These are phyloP conservation scores for Elaeis oleifera DNA, from an alignment of 202 grass and related monocot species.

Conservation along the genomic window DNA sequence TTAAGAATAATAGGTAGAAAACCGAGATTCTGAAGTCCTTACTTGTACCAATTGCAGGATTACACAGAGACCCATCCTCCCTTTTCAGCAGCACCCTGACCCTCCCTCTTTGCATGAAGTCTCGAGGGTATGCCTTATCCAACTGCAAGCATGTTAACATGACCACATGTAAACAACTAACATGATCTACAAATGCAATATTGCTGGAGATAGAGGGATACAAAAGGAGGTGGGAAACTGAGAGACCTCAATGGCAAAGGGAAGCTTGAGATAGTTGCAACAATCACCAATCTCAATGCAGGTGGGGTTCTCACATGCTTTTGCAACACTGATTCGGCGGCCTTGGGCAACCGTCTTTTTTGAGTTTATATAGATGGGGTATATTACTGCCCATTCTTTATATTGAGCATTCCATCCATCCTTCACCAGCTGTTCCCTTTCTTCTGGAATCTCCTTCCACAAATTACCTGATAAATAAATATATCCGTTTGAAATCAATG, in stretches of 20 bases:
- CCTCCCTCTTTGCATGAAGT: conserved; percentile 89
- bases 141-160: conserved; percentile 30
- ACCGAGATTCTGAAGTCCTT: conserved; percentile 5
- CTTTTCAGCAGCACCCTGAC: conserved; percentile 79
- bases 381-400: conserved; percentile 91
- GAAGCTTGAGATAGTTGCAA: conserved; percentile 79
- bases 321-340: conserved; percentile 49
- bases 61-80: conserved; percentile 61
- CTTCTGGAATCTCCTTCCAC: no score
- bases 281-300: conserved; percentile 85
- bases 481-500: no score
- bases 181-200: conserved; percentile 9
- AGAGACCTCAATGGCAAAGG: conserved; percentile 48
- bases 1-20: background rate
- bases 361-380: conserved; percentile 90
- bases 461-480: no score
- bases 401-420: conserved; percentile 41
- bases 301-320: conserved; percentile 80
- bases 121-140: conserved; percentile 85
- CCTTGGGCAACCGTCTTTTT: conserved; percentile 87
- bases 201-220: background rate
- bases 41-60: conserved; percentile 80
- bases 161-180: conserved; percentile 5
- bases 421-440: background rate
- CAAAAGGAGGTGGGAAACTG: background rate